Base-by-base conservation (phyloP, 805 yeast genomes). In the Nakazawaea wyomingensis region DNA sequence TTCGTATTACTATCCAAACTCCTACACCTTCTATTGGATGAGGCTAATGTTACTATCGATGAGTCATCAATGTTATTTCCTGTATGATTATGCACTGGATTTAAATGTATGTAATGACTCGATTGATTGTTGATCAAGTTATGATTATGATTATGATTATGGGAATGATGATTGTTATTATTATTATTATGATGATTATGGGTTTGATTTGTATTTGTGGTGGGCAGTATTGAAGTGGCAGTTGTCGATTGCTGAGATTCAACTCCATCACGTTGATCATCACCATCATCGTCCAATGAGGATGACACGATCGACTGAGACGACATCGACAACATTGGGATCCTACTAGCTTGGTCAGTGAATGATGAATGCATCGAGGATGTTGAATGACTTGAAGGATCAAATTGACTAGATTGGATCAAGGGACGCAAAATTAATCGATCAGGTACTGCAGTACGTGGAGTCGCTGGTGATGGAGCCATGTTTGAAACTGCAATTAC, bases 181-280 rank as follows among this genome's bases (percentile, higher is more conserved):
- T 39, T 6, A 37, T 38, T 7, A 45, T 34, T 8, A 42, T 42
- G 16, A 22, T 30, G 17, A 18, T 16, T 37, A 24, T 34, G 37
- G 27, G 28, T 18, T 20, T 37, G 11, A 16, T 27, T 7, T 3
- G 54, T 51, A 24, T 44, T 46, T 14, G 58, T 44, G 5, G 59
- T 50, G 29, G 78, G 77, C 10, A 76, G 68, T 10, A 72, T 54
- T 4, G 79, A 72, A 3, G 78, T 73, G 48, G 72, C 74, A 3
- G 74, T 69, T 1, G 79, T 72, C 2, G 76, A 69, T 34, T 43
- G 46, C 20, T 19, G 37, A 6, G 40, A 36, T 9, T 30, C 37
- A 26, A 10, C 32, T 29, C 16, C 32, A 29, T 29, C 32, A n/a
- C n/a, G n/a, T n/a, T n/a, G n/a, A n/a, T n/a, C n/a, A n/a, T n/a